Base-by-base conservation (phyloP, 2,329 filamentous ascomycete species). In the Neonectria ditissima region DNA sequence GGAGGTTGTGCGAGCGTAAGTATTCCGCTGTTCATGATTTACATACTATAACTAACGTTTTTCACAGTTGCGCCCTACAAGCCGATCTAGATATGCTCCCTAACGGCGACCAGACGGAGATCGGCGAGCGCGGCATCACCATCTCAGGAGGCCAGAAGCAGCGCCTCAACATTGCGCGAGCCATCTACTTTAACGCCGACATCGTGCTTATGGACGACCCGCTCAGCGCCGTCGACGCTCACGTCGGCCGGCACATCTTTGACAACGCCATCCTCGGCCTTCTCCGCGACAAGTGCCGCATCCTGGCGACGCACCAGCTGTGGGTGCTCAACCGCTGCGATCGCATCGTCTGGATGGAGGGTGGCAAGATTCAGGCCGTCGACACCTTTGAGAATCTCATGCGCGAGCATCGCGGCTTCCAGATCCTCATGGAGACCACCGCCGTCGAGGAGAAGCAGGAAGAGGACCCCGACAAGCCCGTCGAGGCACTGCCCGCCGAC, bases 61-160 rank as follows among this genome's bases (percentile, higher is more conserved):
- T 22, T 8, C 10, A 24, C 78, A 83, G 89, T 10, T 98, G 95
- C 77, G 94, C 95, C 1, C 83, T 98, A 10, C 85, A 91, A 55
- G 88, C 92, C 0, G 95, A 99, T 82, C 79, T 98, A 7, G 93
- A 97, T 51, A 97, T 97, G 89, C 84, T 98, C n/a, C 95, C 95
- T 0, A 88, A 92, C 61, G 92, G 93, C 14, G 96, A 98, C 72
- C 79, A 87, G 71, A 99, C 95, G 0, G 95, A 98, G 77, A 97
- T 98, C 74, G 96, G 95, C 26, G 96, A 98, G 78, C 90, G 94
- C 65, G 95, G 96, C 56, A 97, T 98, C 74, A 98, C 94, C 1
- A 92, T 98, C 1, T 97, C 94, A 18, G 95, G 96, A 60, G 95
- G 95, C 2, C 95, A 98, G 78, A 97, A 97, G 78, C 95, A 97